Evolutionary conservation across 2,329 filamentous ascomycete species (phyloP), one percentile per base, ranked within the genome.

Genomic region (Stachybotrys chartarum): DNA sequence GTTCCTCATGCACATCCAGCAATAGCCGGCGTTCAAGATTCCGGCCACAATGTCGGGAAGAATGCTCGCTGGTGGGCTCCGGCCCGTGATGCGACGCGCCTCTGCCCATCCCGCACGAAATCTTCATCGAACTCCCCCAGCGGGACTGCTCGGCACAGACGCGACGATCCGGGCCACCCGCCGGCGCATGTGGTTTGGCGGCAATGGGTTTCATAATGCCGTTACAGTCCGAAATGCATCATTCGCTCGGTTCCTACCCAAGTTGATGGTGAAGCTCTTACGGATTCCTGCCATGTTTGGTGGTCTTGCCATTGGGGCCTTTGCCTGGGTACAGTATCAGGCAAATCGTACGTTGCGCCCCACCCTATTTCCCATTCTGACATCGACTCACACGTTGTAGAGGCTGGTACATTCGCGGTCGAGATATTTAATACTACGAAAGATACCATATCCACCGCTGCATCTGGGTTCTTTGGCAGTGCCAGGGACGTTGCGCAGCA

Each of bases 301-400:
- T 47, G 91, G 91, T 47, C 82, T 92, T 50, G 90, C 91, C 66
- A 83, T 99, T 61, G 92, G 90, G 14, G 90, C 89, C 3, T 75
- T 95, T 57, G 91, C 91, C 30, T 99, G 96, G 81, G 76, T 99
- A 51, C 94, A 99, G 69, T 97, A 99, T 69, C 94, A 99, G 73
- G 93, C 94, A 59, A 85, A 87, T 55, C 89, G 89, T 92, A 81
- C 59, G 88, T 81, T 50, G 16, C 18, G 46, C 14, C 10, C 50
- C 54, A 11, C 18, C 18, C n/a, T 52, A 14, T 58, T 47, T 11
- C 17, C 50, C 39, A 5, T 16, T 11, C 24, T 14, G 14, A 14
- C 35, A 42, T 2, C 35, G 51, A 32, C 70, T 73, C 57, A 73
- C 54, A 8, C 16, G 42, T 30, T 16, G 30, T 57, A 78, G 76